Percentiles rank a stretch among this genome's conserved stretches.
Evolutionary conservation across 306 rosid species (phyloP).

Genomic region (Cucurbita pepo): DNA sequence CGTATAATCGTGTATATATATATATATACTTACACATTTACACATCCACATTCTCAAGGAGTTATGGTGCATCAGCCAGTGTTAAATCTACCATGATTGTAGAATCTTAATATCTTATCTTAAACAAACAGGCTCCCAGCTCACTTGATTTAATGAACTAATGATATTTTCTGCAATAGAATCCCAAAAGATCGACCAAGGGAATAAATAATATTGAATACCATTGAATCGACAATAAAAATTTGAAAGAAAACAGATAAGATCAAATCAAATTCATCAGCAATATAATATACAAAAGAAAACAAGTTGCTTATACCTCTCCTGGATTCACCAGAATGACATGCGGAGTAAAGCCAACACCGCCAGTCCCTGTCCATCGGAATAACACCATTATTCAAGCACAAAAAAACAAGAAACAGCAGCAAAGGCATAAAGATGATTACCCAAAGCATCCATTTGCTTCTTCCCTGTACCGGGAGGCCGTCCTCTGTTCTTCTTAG

Average conservation of each 20-base stretch:
- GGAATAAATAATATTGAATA: neutral
- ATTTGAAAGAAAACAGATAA: neutral
- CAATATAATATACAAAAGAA: neutral
- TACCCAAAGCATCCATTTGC: constrained; percentile 65
- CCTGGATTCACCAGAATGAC: constrained; percentile 5
- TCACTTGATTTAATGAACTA: neutral
- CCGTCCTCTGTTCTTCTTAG: constrained; percentile 57
- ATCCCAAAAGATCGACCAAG: neutral
- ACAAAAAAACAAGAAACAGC: neutral
- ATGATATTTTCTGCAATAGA: too few species aligned
- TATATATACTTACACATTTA: neutral
- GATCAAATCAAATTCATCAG: neutral
- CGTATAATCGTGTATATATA: neutral
- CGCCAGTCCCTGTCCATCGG: neutral
- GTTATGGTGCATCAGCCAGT: neutral
- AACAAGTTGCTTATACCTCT: neutral
- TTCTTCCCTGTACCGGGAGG: constrained; percentile 90
- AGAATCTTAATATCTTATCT: neutral
- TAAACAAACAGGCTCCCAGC: neutral
- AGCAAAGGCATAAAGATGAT: neutral
- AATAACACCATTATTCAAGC: neutral
- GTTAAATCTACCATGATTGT: neutral
- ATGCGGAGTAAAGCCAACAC: constrained; percentile 5
- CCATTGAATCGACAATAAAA: neutral
- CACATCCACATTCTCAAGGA: neutral